Evolutionary conservation across 2,329 filamentous ascomycete genomes (phyloP).

Genomic region (Dryadomyces quercus-mongolicae): DNA sequence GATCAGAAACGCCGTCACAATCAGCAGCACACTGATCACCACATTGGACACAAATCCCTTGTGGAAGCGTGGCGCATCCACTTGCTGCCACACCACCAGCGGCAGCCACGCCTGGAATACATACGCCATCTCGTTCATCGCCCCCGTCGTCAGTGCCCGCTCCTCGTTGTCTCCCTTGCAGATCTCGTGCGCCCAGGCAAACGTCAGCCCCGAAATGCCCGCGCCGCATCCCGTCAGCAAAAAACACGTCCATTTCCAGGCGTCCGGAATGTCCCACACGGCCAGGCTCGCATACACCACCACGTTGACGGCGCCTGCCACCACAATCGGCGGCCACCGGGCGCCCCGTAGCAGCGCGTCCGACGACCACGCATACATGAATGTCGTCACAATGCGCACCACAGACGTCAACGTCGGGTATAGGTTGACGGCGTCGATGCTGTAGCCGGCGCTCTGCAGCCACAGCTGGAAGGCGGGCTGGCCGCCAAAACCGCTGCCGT

Average conservation of each 20-base stretch:
- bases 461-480: constrained; percentile 44
- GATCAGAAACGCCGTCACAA: constrained; percentile 35
- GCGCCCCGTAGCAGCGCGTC: constrained; percentile 46
- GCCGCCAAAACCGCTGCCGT: constrained; percentile 27
- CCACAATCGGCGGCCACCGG: constrained; percentile 53
- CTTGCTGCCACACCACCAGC: constrained; percentile 52
- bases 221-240: constrained; percentile 39
- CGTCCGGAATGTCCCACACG: constrained; percentile 31
- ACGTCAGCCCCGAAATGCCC: constrained; percentile 33
- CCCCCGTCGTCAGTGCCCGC: constrained; percentile 49
- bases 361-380: constrained; percentile 54
- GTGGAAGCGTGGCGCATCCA: constrained; percentile 46
- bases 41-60: constrained; percentile 49
- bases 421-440: constrained; percentile 30
- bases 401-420: constrained; percentile 48
- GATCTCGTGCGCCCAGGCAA: constrained; percentile 38
- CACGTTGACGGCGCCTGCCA: constrained; percentile 33
- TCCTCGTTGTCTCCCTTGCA: constrained; percentile 47
- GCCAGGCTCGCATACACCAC: constrained; percentile 26
- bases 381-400: constrained; percentile 42
- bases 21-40: constrained; percentile 34
- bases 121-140: constrained; percentile 60
- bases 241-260: constrained; percentile 53
- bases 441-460: constrained; percentile 31
- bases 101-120: constrained; percentile 60